Evolutionary conservation across 164 flowering plant species (phyloP).

Genomic region (Magnolia kwangsiensis): DNA sequence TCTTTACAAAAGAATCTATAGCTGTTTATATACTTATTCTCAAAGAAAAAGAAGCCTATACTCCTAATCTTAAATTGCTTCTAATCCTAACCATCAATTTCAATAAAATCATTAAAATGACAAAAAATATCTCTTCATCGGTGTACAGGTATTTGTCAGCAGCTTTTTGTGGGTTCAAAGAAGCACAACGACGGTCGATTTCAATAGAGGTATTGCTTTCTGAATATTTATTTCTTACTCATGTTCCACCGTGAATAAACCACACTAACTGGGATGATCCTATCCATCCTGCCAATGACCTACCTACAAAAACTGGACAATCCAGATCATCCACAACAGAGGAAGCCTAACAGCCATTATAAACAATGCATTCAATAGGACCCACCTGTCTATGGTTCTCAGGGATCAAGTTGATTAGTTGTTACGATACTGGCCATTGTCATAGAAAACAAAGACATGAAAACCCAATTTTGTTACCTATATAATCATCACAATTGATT

Average conservation of each 20-base stretch:
- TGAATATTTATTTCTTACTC: not conserved
- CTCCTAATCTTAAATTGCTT: too few relatives aligned
- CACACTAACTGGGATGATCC: not conserved
- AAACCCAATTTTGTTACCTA: too few relatives aligned
- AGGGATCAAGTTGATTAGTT: not conserved
- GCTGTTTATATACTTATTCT: too few relatives aligned
- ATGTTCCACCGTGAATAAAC: too few relatives aligned
- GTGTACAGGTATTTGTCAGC: constrained; percentile 60
- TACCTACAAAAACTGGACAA: not conserved
- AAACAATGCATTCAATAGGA: too few relatives aligned
- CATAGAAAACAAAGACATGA: too few relatives aligned
- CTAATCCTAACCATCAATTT: too few relatives aligned
- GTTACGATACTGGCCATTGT: not conserved
- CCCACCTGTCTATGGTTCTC: not conserved
- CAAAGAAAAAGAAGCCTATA: too few relatives aligned
- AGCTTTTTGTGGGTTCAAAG: constrained; percentile 57
- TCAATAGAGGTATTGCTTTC: constrained; percentile 58
- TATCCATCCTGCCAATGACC: not conserved
- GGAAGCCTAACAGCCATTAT: too few relatives aligned
- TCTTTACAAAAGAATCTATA: too few relatives aligned
- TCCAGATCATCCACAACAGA: not conserved
- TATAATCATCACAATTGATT: not conserved
- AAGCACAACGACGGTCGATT: constrained; percentile 67
- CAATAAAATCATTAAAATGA: too few relatives aligned
- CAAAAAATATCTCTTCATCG: not conserved